phyloP scores from a whole-genome alignment of 1,139 yeast genomes.

The Protomyces gravidus region DNA sequence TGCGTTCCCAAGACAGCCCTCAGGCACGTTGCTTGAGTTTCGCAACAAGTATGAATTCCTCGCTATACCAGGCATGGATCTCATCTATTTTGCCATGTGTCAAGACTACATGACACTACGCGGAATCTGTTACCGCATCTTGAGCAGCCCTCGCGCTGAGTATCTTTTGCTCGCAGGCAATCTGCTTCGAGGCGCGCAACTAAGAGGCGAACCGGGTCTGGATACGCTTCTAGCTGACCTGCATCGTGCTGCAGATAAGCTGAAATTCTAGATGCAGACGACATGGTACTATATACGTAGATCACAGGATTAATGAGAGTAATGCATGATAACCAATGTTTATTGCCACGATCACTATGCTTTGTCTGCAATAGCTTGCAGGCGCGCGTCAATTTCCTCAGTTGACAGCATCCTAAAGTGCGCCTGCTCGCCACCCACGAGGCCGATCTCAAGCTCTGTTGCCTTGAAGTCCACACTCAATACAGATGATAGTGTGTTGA shows the following conservation, averaged over 20 bases:
- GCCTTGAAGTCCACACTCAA: slow-evolving; percentile 90
- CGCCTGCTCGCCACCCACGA: slow-evolving; percentile 54
- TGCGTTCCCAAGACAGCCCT: background rate
- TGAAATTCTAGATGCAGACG: background rate
- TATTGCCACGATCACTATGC: slow-evolving; percentile 50
- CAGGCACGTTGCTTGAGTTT: background rate
- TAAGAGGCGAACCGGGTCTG: slow-evolving; percentile 9
- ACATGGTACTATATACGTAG: background rate
- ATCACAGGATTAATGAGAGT: background rate
- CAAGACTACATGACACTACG: slow-evolving; percentile 7
- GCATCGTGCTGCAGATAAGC: slow-evolving; percentile 1
- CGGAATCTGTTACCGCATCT: slow-evolving; percentile 4
- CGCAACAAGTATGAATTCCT: slow-evolving; percentile 6
- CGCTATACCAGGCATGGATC: slow-evolving; percentile 10
- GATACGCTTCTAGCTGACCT: slow-evolving; percentile 1
- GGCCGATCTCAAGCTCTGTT: slow-evolving; percentile 88
- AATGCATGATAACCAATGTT: background rate
- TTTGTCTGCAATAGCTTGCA: slow-evolving; percentile 91
- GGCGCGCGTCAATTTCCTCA: slow-evolving; percentile 89
- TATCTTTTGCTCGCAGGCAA: slow-evolving; percentile 1
- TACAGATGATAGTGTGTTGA: slow-evolving; percentile 75
- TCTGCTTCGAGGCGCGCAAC: slow-evolving; percentile 8
- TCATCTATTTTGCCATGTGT: slow-evolving; percentile 17
- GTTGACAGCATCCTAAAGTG: slow-evolving; percentile 63
- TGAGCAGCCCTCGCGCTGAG: slow-evolving; percentile 9